A percentile compares a stretch with the other conserved stretches of the same genome.
These are phyloP conservation scores for Jimgerdemannia flammicorona DNA, from an alignment of 192 early-diverging fungal genomes.

Conservation along the genomic window DNA sequence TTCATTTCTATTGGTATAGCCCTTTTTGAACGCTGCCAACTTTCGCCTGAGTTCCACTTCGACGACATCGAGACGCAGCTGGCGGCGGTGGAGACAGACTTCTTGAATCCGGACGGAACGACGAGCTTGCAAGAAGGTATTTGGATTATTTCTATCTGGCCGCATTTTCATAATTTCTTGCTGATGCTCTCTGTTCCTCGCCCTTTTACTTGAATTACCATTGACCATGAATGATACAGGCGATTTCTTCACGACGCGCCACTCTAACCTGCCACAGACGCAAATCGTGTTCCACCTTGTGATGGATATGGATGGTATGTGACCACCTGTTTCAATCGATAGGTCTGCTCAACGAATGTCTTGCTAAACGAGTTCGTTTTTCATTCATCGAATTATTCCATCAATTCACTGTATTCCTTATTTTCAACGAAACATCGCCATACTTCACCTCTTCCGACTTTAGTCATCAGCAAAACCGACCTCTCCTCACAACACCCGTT, in stretches of 20 bases:
- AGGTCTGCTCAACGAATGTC: conserved; percentile 10
- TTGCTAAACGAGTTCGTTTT: too few relatives aligned
- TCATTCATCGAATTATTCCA: too few relatives aligned
- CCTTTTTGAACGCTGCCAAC: conserved; percentile 60
- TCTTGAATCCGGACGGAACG: conserved; percentile 9
- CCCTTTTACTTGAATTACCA: too few relatives aligned
- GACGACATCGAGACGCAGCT: conserved; percentile 63
- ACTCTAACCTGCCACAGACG: conserved; percentile 69
- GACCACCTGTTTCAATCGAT: too few relatives aligned
- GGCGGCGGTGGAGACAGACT: conserved; percentile 45
- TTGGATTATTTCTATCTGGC: conserved; percentile 13
- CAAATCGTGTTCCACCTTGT: conserved; percentile 77
- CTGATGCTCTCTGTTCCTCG: too few relatives aligned
- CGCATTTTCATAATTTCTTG: conserved; percentile 29
- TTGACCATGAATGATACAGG: neutral
- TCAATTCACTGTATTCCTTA: too few relatives aligned
- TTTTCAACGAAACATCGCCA: too few relatives aligned
- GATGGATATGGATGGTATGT: conserved; percentile 49
- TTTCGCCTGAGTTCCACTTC: conserved; percentile 77
- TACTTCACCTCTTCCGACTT: too few relatives aligned
- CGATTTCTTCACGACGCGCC: conserved; percentile 71
- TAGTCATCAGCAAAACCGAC: conserved; percentile 17
- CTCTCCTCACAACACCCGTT: conserved; percentile 31
- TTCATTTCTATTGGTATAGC: conserved; percentile 19
- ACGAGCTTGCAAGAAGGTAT: conserved; percentile 45